A percentile compares a stretch with the other conserved stretches of the same genome.
phyloP scores from a whole-genome alignment of 257 asterid species.

The Plantago major region DNA sequence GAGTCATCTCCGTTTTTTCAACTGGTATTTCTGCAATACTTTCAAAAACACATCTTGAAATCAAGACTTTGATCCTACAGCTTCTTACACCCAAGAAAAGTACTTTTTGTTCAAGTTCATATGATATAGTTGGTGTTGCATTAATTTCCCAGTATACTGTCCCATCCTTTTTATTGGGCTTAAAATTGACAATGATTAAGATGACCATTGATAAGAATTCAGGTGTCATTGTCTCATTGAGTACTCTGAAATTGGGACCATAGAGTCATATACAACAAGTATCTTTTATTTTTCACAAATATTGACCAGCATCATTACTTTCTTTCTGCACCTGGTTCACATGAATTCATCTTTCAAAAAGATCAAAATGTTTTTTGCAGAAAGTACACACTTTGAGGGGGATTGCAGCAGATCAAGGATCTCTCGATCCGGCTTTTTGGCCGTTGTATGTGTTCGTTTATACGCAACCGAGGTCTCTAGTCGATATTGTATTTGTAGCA shows the following conservation, averaged over 20 bases:
- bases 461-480: no score
- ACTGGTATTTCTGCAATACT: no score
- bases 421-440: no score
- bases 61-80: no score
- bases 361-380: not conserved
- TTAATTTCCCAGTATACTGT: not conserved
- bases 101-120: no score
- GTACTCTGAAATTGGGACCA: slow-evolving; percentile 4
- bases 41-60: no score
- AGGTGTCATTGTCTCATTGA: slow-evolving; percentile 10
- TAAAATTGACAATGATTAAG: not conserved
- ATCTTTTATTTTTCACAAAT: not conserved
- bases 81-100: no score
- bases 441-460: no score
- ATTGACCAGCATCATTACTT: slow-evolving; percentile 5
- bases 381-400: not conserved
- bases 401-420: no score
- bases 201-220: not conserved
- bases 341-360: slow-evolving; percentile 1
- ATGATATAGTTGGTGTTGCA: not conserved
- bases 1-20: no score
- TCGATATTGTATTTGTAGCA: no score
- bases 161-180: not conserved
- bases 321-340: slow-evolving; percentile 1
- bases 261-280: not conserved